Conservation (phyloP, 2,329 filamentous ascomycete species). For the Alternaria longipes region DNA sequence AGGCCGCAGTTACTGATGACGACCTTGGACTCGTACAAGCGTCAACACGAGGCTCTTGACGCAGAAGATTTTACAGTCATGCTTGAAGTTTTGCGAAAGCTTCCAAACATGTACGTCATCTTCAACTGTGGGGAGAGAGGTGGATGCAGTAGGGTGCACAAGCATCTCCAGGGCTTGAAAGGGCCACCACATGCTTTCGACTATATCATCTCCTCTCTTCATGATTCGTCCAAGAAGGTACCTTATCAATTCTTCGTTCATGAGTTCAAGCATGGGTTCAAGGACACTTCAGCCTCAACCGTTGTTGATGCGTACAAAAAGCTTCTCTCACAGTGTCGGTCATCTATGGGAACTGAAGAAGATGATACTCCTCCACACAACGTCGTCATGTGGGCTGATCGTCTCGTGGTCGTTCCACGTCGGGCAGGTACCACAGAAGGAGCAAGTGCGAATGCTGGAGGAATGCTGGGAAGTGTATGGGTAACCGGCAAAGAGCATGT, state of each 20-base stretch:
- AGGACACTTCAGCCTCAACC: conserved; percentile 7
- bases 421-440: conserved; percentile 47
- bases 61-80: conserved; percentile 54
- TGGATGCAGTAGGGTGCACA: conserved; percentile 60
- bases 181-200: conserved; percentile 46
- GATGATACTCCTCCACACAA: conserved; percentile 56
- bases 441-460: conserved; percentile 56
- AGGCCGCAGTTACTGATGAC: conserved; percentile 60
- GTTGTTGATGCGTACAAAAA: conserved; percentile 29
- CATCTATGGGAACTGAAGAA: conserved; percentile 16
- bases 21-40: conserved; percentile 57
- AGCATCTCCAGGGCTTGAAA: conserved; percentile 58
- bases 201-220: conserved; percentile 31
- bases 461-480: conserved; percentile 60
- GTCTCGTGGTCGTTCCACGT: conserved; percentile 61
- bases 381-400: conserved; percentile 55
- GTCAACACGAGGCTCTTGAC: conserved; percentile 58
- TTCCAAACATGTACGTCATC: conserved; percentile 52
- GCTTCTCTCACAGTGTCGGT: conserved; percentile 28
- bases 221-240: conserved; percentile 28
- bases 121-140: conserved; percentile 59
- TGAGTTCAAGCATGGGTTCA: conserved; percentile 36
- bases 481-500: conserved; percentile 46
- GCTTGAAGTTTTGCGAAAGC: conserved; percentile 42
- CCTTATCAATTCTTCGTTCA: conserved; percentile 52